Evolutionary conservation across 1,139 yeast species (phyloP), one percentile per base, ranked within the genome.

Genomic region (Candida smagusa): DNA sequence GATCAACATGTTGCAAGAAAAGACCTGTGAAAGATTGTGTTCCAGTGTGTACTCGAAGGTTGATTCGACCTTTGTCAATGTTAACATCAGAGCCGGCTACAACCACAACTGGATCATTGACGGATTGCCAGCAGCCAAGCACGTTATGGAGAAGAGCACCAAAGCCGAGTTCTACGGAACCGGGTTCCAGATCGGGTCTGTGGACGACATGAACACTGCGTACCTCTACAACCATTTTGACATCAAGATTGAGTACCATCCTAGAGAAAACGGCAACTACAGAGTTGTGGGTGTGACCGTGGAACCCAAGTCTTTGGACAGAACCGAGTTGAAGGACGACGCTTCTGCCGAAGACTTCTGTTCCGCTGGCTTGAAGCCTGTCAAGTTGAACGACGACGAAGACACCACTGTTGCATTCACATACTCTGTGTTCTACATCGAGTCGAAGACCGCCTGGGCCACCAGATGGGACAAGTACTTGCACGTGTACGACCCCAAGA

Each of bases 381-480:
- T 71, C 22, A 38, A 40, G n/a, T 65, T 71, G 46, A 49, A 42
- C 28, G 59, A 56, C 37, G 62, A 59, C n/a, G 40, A 45, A 13
- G 65, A 60, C 16, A 57, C 65, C 7, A 49, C 50, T 5, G 74
- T 70, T 3, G 34, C 50, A 35, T 71, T 57, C 50, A 64, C 75
- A 8, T 71, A 71, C 50, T 58, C 81, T 3, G 77, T 84, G 16
- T 54, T 54, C 9, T 92, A 92, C 73, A 60, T 65, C 23, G 74
- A 75, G 41, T 84, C 95, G 11, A 68, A 66, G 9, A 86, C 94
- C 9, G 80, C 83, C 8, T 92, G 97, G 98, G 97, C 97, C 24
- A 92, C 97, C 1, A 81, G 99, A 67, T 92, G 99, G 99, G 98
- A 92, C 61, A 87, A 88, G 61, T 92, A 92, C 59, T 74, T 92